phyloP scores from a whole-genome alignment of 306 rosid species.

The Comarum palustre region DNA sequence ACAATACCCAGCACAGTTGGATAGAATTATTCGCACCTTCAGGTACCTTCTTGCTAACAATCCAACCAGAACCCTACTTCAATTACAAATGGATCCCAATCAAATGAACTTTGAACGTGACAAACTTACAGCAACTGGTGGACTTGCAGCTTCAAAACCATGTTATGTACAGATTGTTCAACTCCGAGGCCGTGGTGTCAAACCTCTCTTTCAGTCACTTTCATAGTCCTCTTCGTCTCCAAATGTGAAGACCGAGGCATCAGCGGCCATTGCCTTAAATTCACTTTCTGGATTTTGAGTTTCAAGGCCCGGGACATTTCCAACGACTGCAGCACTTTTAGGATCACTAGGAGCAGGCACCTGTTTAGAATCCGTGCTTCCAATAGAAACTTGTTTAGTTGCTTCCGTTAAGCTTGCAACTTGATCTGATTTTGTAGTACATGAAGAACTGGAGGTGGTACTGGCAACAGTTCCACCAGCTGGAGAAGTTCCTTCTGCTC shows the following conservation, averaged over 20 bases:
- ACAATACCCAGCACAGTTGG: constrained; percentile 8
- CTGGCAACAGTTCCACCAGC: constrained; percentile 37
- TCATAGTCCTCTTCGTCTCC: constrained; percentile 96
- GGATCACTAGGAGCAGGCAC: constrained; percentile 34
- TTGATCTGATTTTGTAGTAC: constrained; percentile 40
- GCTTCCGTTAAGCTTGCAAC: constrained; percentile 52
- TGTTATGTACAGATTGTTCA: constrained; percentile 57
- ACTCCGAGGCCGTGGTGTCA: constrained; percentile 7
- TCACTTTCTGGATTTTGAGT: constrained; percentile 68
- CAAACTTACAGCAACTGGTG: constrained; percentile 18
- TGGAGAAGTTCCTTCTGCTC: constrained; percentile 42
- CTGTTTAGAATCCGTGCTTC: constrained; percentile 39
- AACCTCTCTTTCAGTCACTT: constrained; percentile 55
- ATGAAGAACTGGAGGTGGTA: constrained; percentile 41
- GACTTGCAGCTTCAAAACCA: constrained; percentile 31
- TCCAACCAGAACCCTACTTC: constrained; percentile 17
- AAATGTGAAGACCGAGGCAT: constrained; percentile 91
- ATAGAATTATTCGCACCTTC: constrained; percentile 13
- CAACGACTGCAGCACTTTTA: constrained; percentile 42
- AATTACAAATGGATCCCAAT: constrained; percentile 32
- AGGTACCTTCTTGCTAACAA: constrained; percentile 16
- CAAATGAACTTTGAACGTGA: constrained; percentile 6
- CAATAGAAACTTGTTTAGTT: constrained; percentile 65
- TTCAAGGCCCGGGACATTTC: constrained; percentile 36
- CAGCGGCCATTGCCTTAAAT: constrained; percentile 99